phyloP scores from a whole-genome alignment of 2,329 filamentous ascomycete species.

The Colletotrichum gigasporum region DNA sequence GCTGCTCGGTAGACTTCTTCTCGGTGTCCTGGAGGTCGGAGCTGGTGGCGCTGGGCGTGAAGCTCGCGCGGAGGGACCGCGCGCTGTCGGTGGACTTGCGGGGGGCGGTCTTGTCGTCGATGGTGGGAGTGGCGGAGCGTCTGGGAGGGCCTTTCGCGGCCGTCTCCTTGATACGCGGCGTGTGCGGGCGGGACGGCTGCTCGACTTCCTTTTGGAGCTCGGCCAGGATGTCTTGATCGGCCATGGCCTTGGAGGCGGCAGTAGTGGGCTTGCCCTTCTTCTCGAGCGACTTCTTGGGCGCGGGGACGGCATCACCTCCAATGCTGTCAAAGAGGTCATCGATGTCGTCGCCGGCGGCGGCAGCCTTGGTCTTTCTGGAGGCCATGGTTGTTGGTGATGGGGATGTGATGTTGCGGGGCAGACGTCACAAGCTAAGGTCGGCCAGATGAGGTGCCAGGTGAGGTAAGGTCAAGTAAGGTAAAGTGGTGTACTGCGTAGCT shows the following conservation, averaged over 20 bases:
- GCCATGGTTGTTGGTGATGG: slow-evolving; percentile 55
- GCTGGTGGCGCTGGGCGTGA: slow-evolving; percentile 74
- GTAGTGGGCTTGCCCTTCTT: slow-evolving; percentile 58
- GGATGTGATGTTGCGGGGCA: slow-evolving; percentile 19
- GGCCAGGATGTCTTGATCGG: slow-evolving; percentile 81
- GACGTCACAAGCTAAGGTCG: slow-evolving; percentile 22
- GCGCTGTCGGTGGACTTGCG: slow-evolving; percentile 84
- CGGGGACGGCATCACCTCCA: slow-evolving; percentile 58
- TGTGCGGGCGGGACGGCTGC: slow-evolving; percentile 80
- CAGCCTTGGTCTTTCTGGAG: slow-evolving; percentile 66
- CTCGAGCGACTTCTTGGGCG: slow-evolving; percentile 56
- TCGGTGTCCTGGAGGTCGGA: slow-evolving; percentile 68
- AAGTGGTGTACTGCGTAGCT: background rate
- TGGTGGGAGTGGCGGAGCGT: slow-evolving; percentile 61
- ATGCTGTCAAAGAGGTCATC: slow-evolving; percentile 74
- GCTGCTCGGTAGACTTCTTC: slow-evolving; percentile 60
- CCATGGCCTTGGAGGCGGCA: slow-evolving; percentile 56
- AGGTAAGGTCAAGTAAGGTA: background rate
- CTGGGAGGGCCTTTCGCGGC: slow-evolving; percentile 56
- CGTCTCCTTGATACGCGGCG: slow-evolving; percentile 74
- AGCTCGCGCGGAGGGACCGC: slow-evolving; percentile 75
- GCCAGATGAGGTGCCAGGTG: background rate
- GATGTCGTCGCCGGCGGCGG: slow-evolving; percentile 68
- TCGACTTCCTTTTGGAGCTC: slow-evolving; percentile 76
- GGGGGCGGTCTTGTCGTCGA: slow-evolving; percentile 69